Evolutionary conservation across 2,329 filamentous ascomycete genomes (phyloP), one percentile per base, ranked within the genome.

Genomic region (Bipolaris gigantea): DNA sequence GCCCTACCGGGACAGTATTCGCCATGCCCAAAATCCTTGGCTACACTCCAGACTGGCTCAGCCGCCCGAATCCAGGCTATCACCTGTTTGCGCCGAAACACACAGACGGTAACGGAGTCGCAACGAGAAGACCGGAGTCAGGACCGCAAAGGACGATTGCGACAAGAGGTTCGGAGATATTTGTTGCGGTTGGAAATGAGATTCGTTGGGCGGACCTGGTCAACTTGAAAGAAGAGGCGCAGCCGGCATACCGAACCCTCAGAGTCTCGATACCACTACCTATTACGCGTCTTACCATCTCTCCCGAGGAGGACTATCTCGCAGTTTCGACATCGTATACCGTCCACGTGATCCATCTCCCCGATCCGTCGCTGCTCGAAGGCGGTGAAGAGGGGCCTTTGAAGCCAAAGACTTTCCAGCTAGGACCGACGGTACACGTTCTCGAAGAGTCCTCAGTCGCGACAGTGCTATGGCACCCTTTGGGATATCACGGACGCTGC

Each of bases 401-500:
- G 66, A 90, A 89, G 68, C 81, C 92, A 27, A 95, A 90, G 73
- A 90, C 90, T 48, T 95, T 90, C 76, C 93, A 93, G 18, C 81
- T 97, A n/a, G 93, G 93, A 1, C 92, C 92, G 27, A 95, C 91
- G 2, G 92, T 89, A 3, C 93, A 97, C 74, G 91, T 97, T 44
- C 88, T 92, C 45, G 90, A 93, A 42, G 88, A 92, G 61, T 85
- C 91, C 7, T 85, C 90, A 1, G 81, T 99, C 52, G 86, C 87
- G 19, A 90, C 91, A 1, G 89, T 88, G 4, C 67, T 97, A 53
- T 99, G 94, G 93, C 94, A 99, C 76, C 94, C 94, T 1, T 80
- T 97, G 0, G 92, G 92, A 1, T 86, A 93, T 10, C 85, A 89
- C 57, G 89, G 89, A 30, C 86, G 86, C 19, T 92, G 90, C 50